Evolutionary conservation across 495 filamentous ascomycete species (phyloP).

Genomic region (Trichoderma gamsii): DNA sequence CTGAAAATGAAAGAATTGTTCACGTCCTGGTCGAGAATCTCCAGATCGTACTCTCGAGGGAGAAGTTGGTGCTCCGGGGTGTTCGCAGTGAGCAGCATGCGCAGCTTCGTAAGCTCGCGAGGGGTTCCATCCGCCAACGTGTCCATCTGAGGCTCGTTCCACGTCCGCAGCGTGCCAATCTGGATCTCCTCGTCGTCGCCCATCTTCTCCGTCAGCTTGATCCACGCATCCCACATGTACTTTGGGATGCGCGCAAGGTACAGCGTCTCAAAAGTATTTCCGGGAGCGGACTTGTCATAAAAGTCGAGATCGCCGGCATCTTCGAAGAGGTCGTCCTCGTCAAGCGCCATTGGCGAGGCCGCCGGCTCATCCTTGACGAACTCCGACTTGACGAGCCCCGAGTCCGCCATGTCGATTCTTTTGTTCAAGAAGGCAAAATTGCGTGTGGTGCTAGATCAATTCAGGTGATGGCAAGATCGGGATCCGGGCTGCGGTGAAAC

Average conservation of each 20-base stretch:
- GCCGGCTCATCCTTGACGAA: conserved; percentile 44
- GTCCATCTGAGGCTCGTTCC: conserved; percentile 42
- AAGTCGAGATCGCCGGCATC: conserved; percentile 85
- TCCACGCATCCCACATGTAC: conserved; percentile 68
- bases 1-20: conserved; percentile 85
- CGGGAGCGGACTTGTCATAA: conserved; percentile 39
- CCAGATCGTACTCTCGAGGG: conserved; percentile 77
- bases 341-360: conserved; percentile 53
- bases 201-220: conserved; percentile 41
- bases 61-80: conserved; percentile 56
- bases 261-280: conserved; percentile 40
- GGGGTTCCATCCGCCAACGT: conserved; percentile 46
- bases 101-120: conserved; percentile 24
- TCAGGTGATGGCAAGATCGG: not conserved
- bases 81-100: conserved; percentile 40
- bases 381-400: conserved; percentile 57
- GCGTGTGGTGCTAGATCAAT: not conserved
- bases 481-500: not conserved
- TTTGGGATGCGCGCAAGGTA: conserved; percentile 74
- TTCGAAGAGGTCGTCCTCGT: conserved; percentile 76
- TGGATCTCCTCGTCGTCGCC: conserved; percentile 52
- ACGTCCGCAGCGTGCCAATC: conserved; percentile 70
- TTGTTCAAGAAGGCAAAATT: not conserved
- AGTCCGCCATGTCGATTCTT: conserved; percentile 32
- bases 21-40: conserved; percentile 54